Evolutionary conservation across 2,329 filamentous ascomycete species (phyloP).

Genomic region (Fusarium cicatricum): DNA sequence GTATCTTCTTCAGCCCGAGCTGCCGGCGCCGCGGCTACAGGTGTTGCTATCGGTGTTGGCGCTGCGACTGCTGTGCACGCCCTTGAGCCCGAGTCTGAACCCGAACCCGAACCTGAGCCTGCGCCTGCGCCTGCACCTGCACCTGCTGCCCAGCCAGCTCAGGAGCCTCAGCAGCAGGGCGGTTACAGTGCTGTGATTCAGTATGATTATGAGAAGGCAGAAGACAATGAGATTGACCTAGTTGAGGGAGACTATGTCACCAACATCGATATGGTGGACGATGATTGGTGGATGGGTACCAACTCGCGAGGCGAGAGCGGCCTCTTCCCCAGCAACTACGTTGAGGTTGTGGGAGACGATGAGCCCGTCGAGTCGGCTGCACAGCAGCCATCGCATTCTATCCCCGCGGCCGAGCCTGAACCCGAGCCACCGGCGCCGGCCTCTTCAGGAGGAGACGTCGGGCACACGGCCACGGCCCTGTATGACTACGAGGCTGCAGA

Average conservation of each 20-base stretch:
- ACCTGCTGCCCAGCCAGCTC: slow-evolving; percentile 14
- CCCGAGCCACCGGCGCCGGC: slow-evolving; percentile 49
- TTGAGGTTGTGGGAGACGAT: slow-evolving; percentile 81
- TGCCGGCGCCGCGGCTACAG: slow-evolving; percentile 63
- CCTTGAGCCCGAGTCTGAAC: slow-evolving; percentile 39
- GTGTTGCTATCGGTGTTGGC: slow-evolving; percentile 34
- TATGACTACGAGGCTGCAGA: slow-evolving; percentile 98
- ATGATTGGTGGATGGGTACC: slow-evolving; percentile 98
- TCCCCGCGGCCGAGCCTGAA: slow-evolving; percentile 47
- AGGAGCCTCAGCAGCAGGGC: slow-evolving; percentile 47
- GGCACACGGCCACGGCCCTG: slow-evolving; percentile 80
- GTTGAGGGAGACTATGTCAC: slow-evolving; percentile 87
- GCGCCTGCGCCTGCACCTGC: slow-evolving; percentile 17
- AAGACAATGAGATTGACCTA: slow-evolving; percentile 95
- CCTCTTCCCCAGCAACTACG: slow-evolving; percentile 97
- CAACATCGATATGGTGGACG: slow-evolving; percentile 96
- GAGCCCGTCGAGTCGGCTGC: slow-evolving; percentile 51
- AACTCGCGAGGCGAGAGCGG: slow-evolving; percentile 86
- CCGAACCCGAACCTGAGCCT: slow-evolving; percentile 6
- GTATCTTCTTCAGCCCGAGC: slow-evolving; percentile 67
- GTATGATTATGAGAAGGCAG: slow-evolving; percentile 97
- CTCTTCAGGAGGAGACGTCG: slow-evolving; percentile 51
- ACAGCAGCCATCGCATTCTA: slow-evolving; percentile 44
- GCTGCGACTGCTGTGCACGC: slow-evolving; percentile 33
- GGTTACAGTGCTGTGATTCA: slow-evolving; percentile 81